These are phyloP conservation scores for Dictyostelium firmibasis DNA, from an alignment of 78 protist genomes.

Conservation along the genomic window DNA sequence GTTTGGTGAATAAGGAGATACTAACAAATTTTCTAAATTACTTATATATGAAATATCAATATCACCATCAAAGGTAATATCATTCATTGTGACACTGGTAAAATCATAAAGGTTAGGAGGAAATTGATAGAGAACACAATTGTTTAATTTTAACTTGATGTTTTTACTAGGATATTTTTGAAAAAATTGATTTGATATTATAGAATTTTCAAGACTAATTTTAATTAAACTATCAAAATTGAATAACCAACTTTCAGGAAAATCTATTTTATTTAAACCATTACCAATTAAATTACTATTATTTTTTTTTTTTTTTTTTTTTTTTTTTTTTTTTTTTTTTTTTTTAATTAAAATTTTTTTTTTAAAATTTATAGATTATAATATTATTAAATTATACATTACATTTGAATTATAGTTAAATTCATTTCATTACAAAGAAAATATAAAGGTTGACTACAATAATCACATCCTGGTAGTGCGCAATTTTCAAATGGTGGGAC, in stretches of 20 bases:
- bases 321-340: no score
- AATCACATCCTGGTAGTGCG: neutral
- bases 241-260: neutral
- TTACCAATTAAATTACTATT: neutral
- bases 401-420: neutral
- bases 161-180: no score
- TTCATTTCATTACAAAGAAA: neutral
- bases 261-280: neutral
- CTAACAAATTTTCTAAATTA: no score
- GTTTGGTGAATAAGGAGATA: no score
- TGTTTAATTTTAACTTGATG: no score
- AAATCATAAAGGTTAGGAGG: neutral
- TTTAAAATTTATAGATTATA: no score
- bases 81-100: neutral
- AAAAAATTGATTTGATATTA: neutral
- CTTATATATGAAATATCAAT: neutral
- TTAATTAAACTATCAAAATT: no score
- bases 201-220: neutral
- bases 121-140: neutral
- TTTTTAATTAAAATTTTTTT: no score
- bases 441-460: neutral
- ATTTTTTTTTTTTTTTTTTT: no score
- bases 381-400: no score
- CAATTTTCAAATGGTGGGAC: neutral
- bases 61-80: neutral